phyloP scores from a whole-genome alignment of 2,329 filamentous ascomycete species.

The Raffaelea ambrosiae region DNA sequence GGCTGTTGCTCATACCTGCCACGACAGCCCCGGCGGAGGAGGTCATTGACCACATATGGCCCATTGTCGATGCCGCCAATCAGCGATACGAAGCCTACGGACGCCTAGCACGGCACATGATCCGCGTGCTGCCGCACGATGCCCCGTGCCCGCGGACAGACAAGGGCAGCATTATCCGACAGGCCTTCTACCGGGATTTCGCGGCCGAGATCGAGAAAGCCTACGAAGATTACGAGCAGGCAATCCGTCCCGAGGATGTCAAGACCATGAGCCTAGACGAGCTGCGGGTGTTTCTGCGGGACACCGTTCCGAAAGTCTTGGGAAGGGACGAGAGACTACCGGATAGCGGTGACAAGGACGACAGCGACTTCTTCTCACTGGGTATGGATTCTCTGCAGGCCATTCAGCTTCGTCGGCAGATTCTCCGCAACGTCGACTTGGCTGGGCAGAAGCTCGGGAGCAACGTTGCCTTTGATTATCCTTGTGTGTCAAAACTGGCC shows the following conservation, averaged over 20 bases:
- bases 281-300: neutral
- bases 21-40: conserved; percentile 17
- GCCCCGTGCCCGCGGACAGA: conserved; percentile 38
- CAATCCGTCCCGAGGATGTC: neutral
- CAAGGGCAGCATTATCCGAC: conserved; percentile 44
- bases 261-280: conserved; percentile 3
- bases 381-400: conserved; percentile 53
- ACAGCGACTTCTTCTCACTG: conserved; percentile 48
- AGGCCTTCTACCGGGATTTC: conserved; percentile 36
- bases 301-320: neutral
- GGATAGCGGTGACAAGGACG: conserved; percentile 20
- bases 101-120: conserved; percentile 36
- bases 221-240: conserved; percentile 22
- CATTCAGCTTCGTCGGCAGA: conserved; percentile 42
- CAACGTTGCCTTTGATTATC: conserved; percentile 52
- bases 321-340: conserved; percentile 13
- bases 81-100: conserved; percentile 21
- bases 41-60: conserved; percentile 23
- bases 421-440: conserved; percentile 42
- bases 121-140: conserved; percentile 36
- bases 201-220: conserved; percentile 31
- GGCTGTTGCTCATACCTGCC: conserved; percentile 36
- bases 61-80: conserved; percentile 24
- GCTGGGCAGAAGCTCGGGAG: conserved; percentile 36
- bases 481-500: conserved; percentile 37